These are phyloP conservation scores for Pinus tabuliformis DNA, from an alignment of 75 land plant genomes.

Conservation along the genomic window DNA sequence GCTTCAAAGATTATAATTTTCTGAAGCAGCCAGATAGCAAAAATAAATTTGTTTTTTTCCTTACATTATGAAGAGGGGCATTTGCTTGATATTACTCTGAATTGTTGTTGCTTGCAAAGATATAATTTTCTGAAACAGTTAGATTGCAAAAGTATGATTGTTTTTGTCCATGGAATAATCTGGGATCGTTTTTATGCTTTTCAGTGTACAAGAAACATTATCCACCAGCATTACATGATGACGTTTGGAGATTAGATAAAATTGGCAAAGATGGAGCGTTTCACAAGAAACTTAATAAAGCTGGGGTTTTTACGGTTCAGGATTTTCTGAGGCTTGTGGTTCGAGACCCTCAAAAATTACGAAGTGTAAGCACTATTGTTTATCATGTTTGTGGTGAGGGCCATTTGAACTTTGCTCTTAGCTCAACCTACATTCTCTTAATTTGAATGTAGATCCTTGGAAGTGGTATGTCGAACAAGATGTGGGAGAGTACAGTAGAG, in stretches of 20 bases:
- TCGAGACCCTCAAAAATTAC: constrained; percentile 63
- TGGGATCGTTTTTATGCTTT: not conserved
- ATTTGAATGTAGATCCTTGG: constrained; percentile 67
- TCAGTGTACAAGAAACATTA: constrained; percentile 99
- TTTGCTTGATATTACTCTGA: not conserved
- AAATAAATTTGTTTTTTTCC: not conserved
- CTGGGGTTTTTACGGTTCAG: constrained; percentile 65
- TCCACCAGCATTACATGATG: constrained; percentile 88
- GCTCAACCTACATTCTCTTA: constrained; percentile 5
- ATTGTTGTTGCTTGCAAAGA: not conserved
- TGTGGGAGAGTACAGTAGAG: constrained; percentile 94
- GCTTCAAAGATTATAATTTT: not conserved
- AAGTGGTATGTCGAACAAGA: constrained; percentile 96
- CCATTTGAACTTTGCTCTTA: constrained; percentile 4
- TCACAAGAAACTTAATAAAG: constrained; percentile 76
- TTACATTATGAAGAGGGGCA: not conserved
- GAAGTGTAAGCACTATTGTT: constrained; percentile 57
- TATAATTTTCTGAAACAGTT: not conserved
- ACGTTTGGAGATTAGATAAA: constrained; percentile 96
- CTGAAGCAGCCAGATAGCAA: not conserved
- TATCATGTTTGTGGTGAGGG: not conserved
- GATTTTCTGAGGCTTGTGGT: constrained; percentile 82
- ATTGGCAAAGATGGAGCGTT: constrained; percentile 98
- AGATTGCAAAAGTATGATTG: not conserved
- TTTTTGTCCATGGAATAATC: not conserved